These are phyloP conservation scores for Talaromyces piceae DNA, from an alignment of 2,329 filamentous ascomycete species.

Conservation along the genomic window DNA sequence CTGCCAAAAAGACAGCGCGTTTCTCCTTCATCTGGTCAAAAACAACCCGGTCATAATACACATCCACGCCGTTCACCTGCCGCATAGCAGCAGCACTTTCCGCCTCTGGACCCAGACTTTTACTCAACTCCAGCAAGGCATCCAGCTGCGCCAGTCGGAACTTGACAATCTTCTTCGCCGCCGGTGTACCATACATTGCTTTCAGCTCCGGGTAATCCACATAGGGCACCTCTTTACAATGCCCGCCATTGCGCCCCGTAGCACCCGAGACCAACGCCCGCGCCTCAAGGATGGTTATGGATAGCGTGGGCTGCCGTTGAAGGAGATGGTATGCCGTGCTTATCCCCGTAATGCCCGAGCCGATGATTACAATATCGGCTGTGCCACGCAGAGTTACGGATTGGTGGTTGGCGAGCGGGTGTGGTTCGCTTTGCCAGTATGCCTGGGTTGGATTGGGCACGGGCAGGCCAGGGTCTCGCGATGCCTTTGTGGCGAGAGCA, in stretches of 20 bases:
- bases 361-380: constrained; percentile 26
- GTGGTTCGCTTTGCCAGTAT: constrained; percentile 30
- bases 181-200: constrained; percentile 19
- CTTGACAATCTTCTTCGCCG: constrained; percentile 29
- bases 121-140: constrained; percentile 9
- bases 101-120: constrained; percentile 3
- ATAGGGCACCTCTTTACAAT: constrained; percentile 56
- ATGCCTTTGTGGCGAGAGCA: constrained; percentile 7
- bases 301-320: constrained; percentile 17
- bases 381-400: constrained; percentile 20
- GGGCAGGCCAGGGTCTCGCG: constrained; percentile 29
- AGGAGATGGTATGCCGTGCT: constrained; percentile 26
- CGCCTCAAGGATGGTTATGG: constrained; percentile 28
- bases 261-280: constrained; percentile 30
- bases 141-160: constrained; percentile 20
- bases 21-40: constrained; percentile 8
- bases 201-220: constrained; percentile 75
- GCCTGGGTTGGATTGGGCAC: constrained; percentile 28
- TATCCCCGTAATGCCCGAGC: constrained; percentile 31
- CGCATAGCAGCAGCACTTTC: constrained; percentile 2
- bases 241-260: constrained; percentile 32
- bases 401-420: constrained; percentile 23
- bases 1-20: constrained; percentile 3
- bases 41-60: constrained; percentile 9
- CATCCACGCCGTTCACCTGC: constrained; percentile 11